Base-by-base conservation (phyloP, 2,329 filamentous ascomycete genomes). In the Colletotrichum lini region DNA sequence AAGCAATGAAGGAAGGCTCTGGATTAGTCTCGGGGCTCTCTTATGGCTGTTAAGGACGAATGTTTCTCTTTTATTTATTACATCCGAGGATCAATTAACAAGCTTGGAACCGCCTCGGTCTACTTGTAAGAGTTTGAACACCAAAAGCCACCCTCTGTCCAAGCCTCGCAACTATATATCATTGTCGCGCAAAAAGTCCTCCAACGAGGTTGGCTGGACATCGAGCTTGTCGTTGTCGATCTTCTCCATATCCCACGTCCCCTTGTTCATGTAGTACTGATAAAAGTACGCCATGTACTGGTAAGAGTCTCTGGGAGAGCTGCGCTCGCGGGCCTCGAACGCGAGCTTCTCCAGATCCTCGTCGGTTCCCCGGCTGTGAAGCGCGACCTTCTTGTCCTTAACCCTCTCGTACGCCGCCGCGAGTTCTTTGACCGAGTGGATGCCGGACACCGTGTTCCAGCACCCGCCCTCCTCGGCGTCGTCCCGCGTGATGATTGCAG, bases 221-320 rank as follows among this genome's bases (percentile, higher is more conserved):
- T 49, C 58, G 8, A 72, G 35, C 52, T 64, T 59, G 3, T 72
- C 54, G 30, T 60, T 60, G 44, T 72, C 58, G 6, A 64, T 16
- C 35, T 15, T 59, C 8, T 38, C 18, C 35, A 67, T 47, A 21
- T 42, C 30, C 21, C 49, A 59, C 4, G 52, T 67, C 12, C 64
- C 69, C 18, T 67, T 54, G 4, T 67, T 47, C 8, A n/a, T 45
- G 57, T 57, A 47, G 23, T 59, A 35, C 13, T 72, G 52, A 15
- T 67, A 72, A 45, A 60, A 67, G 49, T n/a, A 35, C 13, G 52
- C 58, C n/a, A 60, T 67, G 2, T 54, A 72, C 16, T 59, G 26
- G 30, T n/a, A 61, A 6, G 30, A 54, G 23, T 56, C 8, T 9
- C 44, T 16, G 1, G 35, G 23, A 6, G 26, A 38, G 16, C 18